Percentiles rank a stretch among this genome's conserved stretches.
phyloP scores from a whole-genome alignment of 2,329 filamentous ascomycete species.

The Rhytidhysteron rufulum region DNA sequence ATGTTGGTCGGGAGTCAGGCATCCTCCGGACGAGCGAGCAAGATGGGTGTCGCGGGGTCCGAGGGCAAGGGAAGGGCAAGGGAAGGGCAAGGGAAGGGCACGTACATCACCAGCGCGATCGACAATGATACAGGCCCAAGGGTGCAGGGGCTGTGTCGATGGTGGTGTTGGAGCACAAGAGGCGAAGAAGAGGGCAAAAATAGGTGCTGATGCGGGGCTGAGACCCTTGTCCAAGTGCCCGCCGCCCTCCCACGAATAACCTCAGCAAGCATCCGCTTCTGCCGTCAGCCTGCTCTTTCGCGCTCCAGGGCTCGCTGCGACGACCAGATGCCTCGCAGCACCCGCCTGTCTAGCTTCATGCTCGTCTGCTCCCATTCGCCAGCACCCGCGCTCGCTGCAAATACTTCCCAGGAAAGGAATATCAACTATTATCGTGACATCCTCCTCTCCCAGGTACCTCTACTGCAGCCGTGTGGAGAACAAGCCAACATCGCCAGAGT shows the following conservation, averaged over 20 bases:
- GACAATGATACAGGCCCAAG: neutral
- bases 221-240: no score
- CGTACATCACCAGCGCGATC: neutral
- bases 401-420: no score
- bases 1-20: neutral
- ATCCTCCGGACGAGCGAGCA: neutral
- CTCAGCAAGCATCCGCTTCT: neutral
- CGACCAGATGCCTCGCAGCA: no score
- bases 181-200: neutral
- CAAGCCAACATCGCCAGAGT: no score
- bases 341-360: neutral
- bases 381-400: no score
- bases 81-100: no score
- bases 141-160: neutral
- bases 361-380: neutral
- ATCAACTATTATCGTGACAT: no score
- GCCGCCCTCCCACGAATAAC: neutral
- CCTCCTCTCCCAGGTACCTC: no score
- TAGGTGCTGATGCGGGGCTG: neutral
- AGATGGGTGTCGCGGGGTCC: neutral
- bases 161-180: neutral
- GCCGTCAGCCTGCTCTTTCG: neutral
- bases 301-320: no score
- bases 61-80: neutral
- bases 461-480: no score